Conservation (phyloP, 2,329 filamentous ascomycete species). For the Stemphylium vesicarium region DNA sequence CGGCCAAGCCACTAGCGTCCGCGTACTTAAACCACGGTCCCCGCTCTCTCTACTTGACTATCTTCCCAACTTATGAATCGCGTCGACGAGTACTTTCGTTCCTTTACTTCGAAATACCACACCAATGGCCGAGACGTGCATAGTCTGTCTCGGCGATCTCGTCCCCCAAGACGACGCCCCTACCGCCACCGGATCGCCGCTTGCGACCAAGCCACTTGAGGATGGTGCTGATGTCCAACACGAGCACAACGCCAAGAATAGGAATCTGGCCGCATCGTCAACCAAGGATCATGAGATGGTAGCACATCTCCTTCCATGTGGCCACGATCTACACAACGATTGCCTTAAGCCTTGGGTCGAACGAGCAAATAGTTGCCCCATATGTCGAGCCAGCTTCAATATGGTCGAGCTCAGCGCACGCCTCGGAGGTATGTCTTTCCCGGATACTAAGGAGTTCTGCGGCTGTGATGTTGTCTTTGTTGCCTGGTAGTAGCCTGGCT, state of each 20-base stretch:
- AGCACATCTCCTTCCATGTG: slow-evolving; percentile 74
- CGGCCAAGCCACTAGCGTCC: slow-evolving; percentile 27
- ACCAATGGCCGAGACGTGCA: slow-evolving; percentile 70
- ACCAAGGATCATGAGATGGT: slow-evolving; percentile 59
- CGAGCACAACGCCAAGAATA: slow-evolving; percentile 24
- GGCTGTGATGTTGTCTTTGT: slow-evolving; percentile 24
- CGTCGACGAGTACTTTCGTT: slow-evolving; percentile 31
- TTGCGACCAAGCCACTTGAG: slow-evolving; percentile 36
- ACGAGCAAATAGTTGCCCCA: slow-evolving; percentile 96
- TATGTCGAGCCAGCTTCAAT: slow-evolving; percentile 92
- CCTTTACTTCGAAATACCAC: slow-evolving; percentile 26
- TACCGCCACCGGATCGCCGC: slow-evolving; percentile 33
- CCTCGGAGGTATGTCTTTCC: slow-evolving; percentile 70
- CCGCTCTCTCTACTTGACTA: slow-evolving; percentile 41
- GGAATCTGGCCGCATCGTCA: slow-evolving; percentile 36
- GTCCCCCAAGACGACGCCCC: slow-evolving; percentile 60
- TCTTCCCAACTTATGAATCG: slow-evolving; percentile 45
- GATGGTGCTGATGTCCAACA: slow-evolving; percentile 33
- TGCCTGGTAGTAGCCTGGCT: slow-evolving; percentile 24
- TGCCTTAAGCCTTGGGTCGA: slow-evolving; percentile 95
- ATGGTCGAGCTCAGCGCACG: slow-evolving; percentile 82
- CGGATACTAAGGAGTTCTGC: slow-evolving; percentile 22
- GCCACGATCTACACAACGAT: slow-evolving; percentile 89
- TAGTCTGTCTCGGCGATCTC: slow-evolving; percentile 75
- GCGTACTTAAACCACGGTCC: slow-evolving; percentile 28